Percentiles rank a stretch among this genome's conserved stretches.
These are phyloP conservation scores for Aegilops sharonensis DNA, from an alignment of 176 grass and related monocot species.

Conservation along the genomic window DNA sequence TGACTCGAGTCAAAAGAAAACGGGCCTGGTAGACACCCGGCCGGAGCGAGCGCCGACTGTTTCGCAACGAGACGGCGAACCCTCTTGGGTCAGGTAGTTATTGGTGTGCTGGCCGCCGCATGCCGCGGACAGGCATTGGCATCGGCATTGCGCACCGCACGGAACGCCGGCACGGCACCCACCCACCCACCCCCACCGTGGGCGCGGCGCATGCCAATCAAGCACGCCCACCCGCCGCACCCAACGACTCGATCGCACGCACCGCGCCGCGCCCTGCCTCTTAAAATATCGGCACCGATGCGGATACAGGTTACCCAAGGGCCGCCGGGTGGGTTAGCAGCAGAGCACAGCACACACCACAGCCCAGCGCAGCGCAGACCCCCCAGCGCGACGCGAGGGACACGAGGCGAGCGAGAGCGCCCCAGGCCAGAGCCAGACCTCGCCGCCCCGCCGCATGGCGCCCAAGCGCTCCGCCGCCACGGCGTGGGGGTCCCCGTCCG, in stretches of 20 bases:
- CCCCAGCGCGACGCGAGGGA: background rate
- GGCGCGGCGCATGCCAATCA: conserved; percentile 2
- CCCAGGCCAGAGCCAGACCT: background rate
- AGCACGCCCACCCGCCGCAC: background rate
- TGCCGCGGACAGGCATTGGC: background rate
- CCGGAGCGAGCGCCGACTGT: too few species aligned
- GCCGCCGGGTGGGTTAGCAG: conserved; percentile 3
- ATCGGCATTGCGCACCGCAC: background rate
- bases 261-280: background rate
- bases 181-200: background rate
- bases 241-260: conserved; percentile 2
- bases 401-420: background rate
- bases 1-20: too few species aligned
- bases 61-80: background rate
- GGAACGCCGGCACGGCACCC: background rate
- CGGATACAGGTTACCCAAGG: background rate
- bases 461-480: conserved; percentile 48
- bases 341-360: background rate
- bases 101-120: background rate
- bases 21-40: too few species aligned
- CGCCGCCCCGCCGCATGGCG: conserved; percentile 28
- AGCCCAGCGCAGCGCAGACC: background rate
- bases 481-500: conserved; percentile 31
- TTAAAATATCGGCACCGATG: conserved; percentile 23
- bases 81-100: background rate